Evolutionary conservation across 352 stramenopile genomes (phyloP).

Genomic region (Peronospora farinosa): DNA sequence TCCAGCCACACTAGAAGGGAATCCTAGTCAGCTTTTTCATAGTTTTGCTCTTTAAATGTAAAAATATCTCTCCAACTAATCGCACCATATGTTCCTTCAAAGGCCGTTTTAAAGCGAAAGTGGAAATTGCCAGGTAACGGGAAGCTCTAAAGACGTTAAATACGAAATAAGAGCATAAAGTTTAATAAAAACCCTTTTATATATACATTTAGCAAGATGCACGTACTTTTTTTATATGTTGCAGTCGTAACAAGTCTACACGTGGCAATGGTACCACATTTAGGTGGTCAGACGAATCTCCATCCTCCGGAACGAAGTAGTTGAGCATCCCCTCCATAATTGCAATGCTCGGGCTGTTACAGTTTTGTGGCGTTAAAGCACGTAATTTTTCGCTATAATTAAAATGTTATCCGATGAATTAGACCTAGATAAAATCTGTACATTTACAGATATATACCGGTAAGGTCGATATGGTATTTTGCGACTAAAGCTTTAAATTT

Average conservation of each 20-base stretch:
- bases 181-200: too few species aligned
- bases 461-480: too few species aligned
- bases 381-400: too few species aligned
- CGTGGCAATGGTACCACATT: constrained; percentile 79
- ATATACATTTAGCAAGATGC: not conserved
- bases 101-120: constrained; percentile 82
- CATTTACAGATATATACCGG: too few species aligned
- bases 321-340: constrained; percentile 85
- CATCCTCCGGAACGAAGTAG: constrained; percentile 84
- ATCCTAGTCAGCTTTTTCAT: constrained; percentile 1
- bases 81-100: constrained; percentile 79
- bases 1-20: constrained; percentile 67
- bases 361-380: not conserved
- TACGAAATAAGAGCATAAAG: constrained; percentile 7
- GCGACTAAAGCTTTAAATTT: too few species aligned
- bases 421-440: too few species aligned
- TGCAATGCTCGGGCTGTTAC: not conserved
- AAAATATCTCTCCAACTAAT: not conserved
- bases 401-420: too few species aligned
- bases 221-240: constrained; percentile 74
- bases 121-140: constrained; percentile 76
- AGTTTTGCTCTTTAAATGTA: constrained; percentile 13
- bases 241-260: constrained; percentile 62
- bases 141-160: constrained; percentile 42
- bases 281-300: constrained; percentile 78